Evolutionary conservation across 164 flowering plant species (phyloP).

Genomic region (Macadamia integrifolia): DNA sequence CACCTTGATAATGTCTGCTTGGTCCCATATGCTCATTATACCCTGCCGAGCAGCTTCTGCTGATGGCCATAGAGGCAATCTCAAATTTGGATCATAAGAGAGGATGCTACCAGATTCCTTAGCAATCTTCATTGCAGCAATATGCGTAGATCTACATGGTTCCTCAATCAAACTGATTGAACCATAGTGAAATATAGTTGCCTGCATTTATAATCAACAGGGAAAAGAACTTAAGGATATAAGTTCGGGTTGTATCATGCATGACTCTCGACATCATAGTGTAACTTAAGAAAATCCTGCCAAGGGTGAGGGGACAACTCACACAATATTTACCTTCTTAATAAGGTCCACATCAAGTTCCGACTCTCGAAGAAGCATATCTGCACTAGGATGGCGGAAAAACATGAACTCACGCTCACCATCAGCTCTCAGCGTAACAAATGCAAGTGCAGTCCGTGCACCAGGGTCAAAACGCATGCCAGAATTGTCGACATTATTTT

Average conservation of each 20-base stretch:
- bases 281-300: background rate
- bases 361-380: constrained; percentile 67
- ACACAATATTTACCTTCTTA: constrained; percentile 31
- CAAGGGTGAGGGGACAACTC: background rate
- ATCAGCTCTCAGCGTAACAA: constrained; percentile 66
- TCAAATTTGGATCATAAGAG: constrained; percentile 75
- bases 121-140: constrained; percentile 64
- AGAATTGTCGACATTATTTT: constrained; percentile 59
- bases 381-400: constrained; percentile 82
- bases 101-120: constrained; percentile 55
- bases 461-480: constrained; percentile 55
- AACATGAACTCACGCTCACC: constrained; percentile 81
- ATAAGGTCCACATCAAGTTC: constrained; percentile 54
- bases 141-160: constrained; percentile 66
- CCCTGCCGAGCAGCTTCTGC: constrained; percentile 55
- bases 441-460: constrained; percentile 74
- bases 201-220: constrained; percentile 29
- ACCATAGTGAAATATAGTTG: constrained; percentile 66
- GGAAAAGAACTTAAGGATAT: constrained; percentile 1
- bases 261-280: background rate
- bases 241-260: background rate
- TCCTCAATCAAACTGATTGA: constrained; percentile 76
- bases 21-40: constrained; percentile 74
- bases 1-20: constrained; percentile 75
- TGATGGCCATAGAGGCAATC: constrained; percentile 76